These are phyloP conservation scores for Claviceps paspali DNA, from an alignment of 2,329 filamentous ascomycete genomes.

Conservation along the genomic window DNA sequence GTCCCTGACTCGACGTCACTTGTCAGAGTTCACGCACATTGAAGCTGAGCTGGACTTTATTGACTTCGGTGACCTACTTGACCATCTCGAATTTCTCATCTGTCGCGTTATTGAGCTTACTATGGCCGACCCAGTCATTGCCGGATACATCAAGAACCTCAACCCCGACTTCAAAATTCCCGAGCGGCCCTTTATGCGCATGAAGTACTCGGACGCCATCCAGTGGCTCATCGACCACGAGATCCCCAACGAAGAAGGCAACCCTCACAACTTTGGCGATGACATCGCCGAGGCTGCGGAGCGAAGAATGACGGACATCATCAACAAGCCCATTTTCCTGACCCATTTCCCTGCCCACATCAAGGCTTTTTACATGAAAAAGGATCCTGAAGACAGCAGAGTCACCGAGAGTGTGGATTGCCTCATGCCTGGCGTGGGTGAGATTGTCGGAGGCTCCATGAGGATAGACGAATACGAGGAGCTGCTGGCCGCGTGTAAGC, in stretches of 20 bases:
- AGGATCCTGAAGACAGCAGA: constrained; percentile 58
- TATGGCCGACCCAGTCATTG: constrained; percentile 57
- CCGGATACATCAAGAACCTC: constrained; percentile 62
- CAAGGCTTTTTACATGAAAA: constrained; percentile 99
- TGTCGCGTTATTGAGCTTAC: constrained; percentile 71
- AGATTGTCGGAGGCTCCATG: constrained; percentile 95
- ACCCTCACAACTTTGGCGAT: constrained; percentile 83
- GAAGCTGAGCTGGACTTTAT: constrained; percentile 97
- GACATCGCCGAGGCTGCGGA: constrained; percentile 97
- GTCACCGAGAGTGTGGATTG: constrained; percentile 88
- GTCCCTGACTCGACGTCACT: constrained; percentile 79
- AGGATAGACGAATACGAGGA: constrained; percentile 87
- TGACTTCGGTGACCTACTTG: constrained; percentile 74
- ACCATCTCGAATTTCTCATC: constrained; percentile 74
- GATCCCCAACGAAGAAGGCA: constrained; percentile 83
- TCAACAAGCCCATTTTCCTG: constrained; percentile 88
- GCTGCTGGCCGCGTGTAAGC: constrained; percentile 74
- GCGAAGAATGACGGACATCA: constrained; percentile 90
- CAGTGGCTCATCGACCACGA: constrained; percentile 83
- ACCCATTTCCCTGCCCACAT: constrained; percentile 96
- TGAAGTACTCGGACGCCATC: constrained; percentile 90
- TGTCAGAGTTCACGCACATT: constrained; percentile 93
- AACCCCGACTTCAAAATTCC: constrained; percentile 84
- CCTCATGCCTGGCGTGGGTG: constrained; percentile 82
- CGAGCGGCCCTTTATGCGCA: constrained; percentile 75